These are phyloP conservation scores for Suillus plorans DNA, from an alignment of 768 basidiomycete species.

Conservation along the genomic window DNA sequence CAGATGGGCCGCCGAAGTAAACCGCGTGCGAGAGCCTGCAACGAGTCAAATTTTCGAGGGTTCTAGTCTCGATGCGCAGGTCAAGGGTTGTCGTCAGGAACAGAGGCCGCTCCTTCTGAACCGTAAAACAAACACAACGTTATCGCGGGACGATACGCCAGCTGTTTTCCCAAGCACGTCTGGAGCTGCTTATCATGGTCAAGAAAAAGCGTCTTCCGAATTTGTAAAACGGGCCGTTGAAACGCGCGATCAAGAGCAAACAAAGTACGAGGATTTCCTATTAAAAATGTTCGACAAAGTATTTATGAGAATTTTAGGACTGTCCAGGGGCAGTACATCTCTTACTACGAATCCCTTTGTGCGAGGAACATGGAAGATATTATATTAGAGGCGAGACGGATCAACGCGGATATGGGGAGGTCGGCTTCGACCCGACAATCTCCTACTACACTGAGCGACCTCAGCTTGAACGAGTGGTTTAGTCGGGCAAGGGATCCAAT, in stretches of 20 bases:
- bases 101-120: slow-evolving; percentile 1
- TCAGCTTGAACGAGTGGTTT: slow-evolving; percentile 1
- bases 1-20: background rate
- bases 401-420: background rate
- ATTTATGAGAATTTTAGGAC: background rate
- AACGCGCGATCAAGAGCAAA: background rate
- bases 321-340: background rate
- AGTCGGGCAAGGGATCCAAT: background rate
- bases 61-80: background rate
- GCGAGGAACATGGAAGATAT: background rate
- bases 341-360: background rate
- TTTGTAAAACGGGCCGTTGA: slow-evolving; percentile 1
- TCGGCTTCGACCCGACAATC: background rate
- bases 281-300: background rate
- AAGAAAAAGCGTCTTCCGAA: background rate
- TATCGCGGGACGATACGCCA: background rate
- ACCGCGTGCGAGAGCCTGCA: background rate
- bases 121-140: background rate
- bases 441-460: background rate
- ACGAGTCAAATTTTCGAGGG: background rate
- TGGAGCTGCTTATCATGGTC: background rate
- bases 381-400: background rate
- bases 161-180: background rate
- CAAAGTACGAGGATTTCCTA: background rate
- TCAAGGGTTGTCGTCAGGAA: background rate